Evolutionary conservation across 345 rosid genomes (phyloP), one percentile per base, ranked within the genome.

Genomic region (Arabidopsis arenosa): DNA sequence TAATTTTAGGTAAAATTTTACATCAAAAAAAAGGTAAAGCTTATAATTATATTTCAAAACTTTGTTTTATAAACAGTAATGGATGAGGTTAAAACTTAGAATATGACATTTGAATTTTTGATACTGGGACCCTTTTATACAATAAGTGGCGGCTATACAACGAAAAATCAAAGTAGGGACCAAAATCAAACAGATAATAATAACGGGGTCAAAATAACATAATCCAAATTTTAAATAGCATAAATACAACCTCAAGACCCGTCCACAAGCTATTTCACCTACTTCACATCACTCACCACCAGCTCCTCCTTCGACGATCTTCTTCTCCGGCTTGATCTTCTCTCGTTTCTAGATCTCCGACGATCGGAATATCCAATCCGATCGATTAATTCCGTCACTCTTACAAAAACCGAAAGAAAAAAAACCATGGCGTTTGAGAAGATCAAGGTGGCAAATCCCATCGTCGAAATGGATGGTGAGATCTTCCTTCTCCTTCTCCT

Each of bases 401-500:
- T 28, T 5, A n/a, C 28, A 7, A 43, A 43, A 55, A 3, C 30
- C 30, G 30, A 49, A 7, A 21, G 35, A 3, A 28, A 51, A 5
- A 53, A 10, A 30, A 55, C 59, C 49, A 93, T 93, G 98, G 91
- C 83, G 54, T 86, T 86, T 70, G 84, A 88, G 75, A 93, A 89
- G 97, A 93, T 93, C 90, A 89, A 88, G 89, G 98, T 93, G 37
- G 83, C 90, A 56, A 93, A 88, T 68, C 98, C 98, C 86, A 82
- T 93, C 85, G 98, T 93, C 7, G 98, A 93, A 84, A 93, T 93
- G 98, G 98, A 93, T 72, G 98, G 98, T 93, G 66, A 85, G 88
- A 76, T 82, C 58, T 69, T 69, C 75, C 37, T 33, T 58, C 28
- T 47, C n/a, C 26, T 13, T 23, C 35, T 40, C 5, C n/a, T 66